A percentile compares a stretch with the other conserved stretches of the same genome.
These are phyloP conservation scores for Plasmopara viticola DNA, from an alignment of 352 stramenopile species.

Conservation along the genomic window DNA sequence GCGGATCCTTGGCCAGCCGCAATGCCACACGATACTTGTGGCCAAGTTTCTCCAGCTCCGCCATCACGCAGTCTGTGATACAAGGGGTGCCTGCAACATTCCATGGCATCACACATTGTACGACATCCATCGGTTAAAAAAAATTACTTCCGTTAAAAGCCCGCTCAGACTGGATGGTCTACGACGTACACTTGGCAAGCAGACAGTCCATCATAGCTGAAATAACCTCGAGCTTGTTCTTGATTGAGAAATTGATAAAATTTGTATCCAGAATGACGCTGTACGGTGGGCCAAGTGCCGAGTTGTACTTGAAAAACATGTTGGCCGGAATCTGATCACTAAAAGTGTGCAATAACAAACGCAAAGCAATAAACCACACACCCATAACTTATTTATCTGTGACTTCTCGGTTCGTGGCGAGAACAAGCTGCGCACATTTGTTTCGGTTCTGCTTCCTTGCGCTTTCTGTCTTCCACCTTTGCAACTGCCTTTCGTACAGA, in stretches of 20 bases:
- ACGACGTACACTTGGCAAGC: conserved; percentile 93
- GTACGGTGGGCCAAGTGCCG: conserved; percentile 96
- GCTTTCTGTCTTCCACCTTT: conserved; percentile 83
- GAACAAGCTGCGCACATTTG: conserved; percentile 75
- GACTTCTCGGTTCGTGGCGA: not conserved
- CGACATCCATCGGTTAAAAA: not conserved
- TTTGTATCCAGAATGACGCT: conserved; percentile 99
- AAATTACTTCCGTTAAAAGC: not conserved
- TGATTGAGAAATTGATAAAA: conserved; percentile 99
- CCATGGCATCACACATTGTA: not conserved
- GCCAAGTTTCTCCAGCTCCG: conserved; percentile 98
- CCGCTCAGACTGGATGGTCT: not conserved
- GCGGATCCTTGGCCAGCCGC: conserved; percentile 95
- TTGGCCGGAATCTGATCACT: conserved; percentile 95
- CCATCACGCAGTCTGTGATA: conserved; percentile 99
- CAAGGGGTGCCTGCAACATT: conserved; percentile 79
- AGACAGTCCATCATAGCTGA: conserved; percentile 99
- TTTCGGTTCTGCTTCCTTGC: conserved; percentile 86
- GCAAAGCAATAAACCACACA: conserved; percentile 3
- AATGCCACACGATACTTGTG: conserved; percentile 95
- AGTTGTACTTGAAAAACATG: conserved; percentile 99
- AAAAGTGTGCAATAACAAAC: not conserved
- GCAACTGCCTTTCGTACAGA: conserved; percentile 66
- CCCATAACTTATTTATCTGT: not conserved
- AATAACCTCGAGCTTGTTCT: conserved; percentile 98